phyloP scores from a whole-genome alignment of 164 flowering plant species.

The Euptelea pleiosperma region DNA sequence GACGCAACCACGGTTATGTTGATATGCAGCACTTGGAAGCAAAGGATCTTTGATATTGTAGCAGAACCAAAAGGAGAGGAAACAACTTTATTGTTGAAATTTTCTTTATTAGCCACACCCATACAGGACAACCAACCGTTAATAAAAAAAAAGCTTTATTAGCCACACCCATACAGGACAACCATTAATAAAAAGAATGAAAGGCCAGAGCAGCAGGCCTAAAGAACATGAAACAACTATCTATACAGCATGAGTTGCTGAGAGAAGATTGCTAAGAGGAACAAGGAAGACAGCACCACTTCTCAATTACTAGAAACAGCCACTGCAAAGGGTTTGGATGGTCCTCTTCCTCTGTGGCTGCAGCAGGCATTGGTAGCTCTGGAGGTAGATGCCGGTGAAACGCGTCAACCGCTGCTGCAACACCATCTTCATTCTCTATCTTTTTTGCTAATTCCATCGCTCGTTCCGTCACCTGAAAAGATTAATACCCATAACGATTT shows the following conservation, averaged over 20 bases:
- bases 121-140: too few relatives aligned
- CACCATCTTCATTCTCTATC: slow-evolving; percentile 89
- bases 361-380: slow-evolving; percentile 50
- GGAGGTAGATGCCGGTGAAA: slow-evolving; percentile 78
- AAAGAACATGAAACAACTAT: slow-evolving; percentile 9
- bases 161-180: too few relatives aligned
- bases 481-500: too few relatives aligned
- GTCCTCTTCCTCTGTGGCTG: slow-evolving; percentile 36
- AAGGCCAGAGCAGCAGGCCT: neutral
- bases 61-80: too few relatives aligned
- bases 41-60: too few relatives aligned
- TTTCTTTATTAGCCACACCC: too few relatives aligned
- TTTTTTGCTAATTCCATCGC: slow-evolving; percentile 63
- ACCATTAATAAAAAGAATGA: slow-evolving; percentile 1
- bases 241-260: slow-evolving; percentile 10
- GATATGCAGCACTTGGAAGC: too few relatives aligned
- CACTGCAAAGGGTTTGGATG: slow-evolving; percentile 52
- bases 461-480: slow-evolving; percentile 58
- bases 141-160: too few relatives aligned
- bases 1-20: too few relatives aligned
- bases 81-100: too few relatives aligned
- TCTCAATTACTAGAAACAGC: slow-evolving; percentile 58
- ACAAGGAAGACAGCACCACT: slow-evolving; percentile 60
- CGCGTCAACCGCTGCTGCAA: slow-evolving; percentile 82
- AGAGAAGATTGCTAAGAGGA: slow-evolving; percentile 22